Percentiles rank a stretch among this genome's conserved stretches.
Conservation (phyloP, 768 basidiomycete genomes). For the Piloderma croceum region DNA sequence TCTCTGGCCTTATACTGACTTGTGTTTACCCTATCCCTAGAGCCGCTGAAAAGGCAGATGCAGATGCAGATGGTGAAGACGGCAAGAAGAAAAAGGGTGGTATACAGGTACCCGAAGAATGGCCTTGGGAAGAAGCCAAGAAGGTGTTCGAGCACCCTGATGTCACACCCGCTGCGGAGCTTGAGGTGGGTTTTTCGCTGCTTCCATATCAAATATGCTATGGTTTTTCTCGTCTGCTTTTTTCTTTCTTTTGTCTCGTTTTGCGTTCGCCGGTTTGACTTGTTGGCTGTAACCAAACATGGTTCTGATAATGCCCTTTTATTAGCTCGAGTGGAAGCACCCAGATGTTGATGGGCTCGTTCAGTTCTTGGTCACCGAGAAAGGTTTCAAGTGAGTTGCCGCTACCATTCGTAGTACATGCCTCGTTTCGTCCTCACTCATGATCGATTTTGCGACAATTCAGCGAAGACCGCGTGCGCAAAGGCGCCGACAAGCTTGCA, state of each 20-base stretch:
- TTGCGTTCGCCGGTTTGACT: slow-evolving; percentile 1
- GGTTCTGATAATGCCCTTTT: neutral
- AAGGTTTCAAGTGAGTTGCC: slow-evolving; percentile 96
- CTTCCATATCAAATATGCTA: too few species aligned
- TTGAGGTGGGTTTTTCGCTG: slow-evolving; percentile 54
- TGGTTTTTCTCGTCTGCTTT: too few species aligned
- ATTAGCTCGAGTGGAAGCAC: slow-evolving; percentile 86
- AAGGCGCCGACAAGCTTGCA: slow-evolving; percentile 87
- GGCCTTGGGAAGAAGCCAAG: slow-evolving; percentile 97
- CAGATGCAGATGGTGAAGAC: slow-evolving; percentile 17
- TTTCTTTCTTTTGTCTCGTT: neutral
- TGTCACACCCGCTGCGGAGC: slow-evolving; percentile 76
- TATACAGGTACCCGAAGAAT: slow-evolving; percentile 82
- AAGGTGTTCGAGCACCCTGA: slow-evolving; percentile 86
- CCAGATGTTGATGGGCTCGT: slow-evolving; percentile 93
- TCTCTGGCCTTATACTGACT: too few species aligned
- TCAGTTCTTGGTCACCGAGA: slow-evolving; percentile 88
- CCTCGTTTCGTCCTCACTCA: neutral
- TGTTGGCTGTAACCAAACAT: neutral
- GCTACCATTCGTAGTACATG: slow-evolving; percentile 3
- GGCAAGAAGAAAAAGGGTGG: slow-evolving; percentile 50
- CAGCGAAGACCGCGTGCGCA: slow-evolving; percentile 95
- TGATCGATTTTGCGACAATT: slow-evolving; percentile 5
- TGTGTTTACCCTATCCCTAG: too few species aligned
- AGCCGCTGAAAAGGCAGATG: slow-evolving; percentile 37